Conservation (phyloP, 1,284 basidiomycete species). For the Apiotrichum sp. region DNA sequence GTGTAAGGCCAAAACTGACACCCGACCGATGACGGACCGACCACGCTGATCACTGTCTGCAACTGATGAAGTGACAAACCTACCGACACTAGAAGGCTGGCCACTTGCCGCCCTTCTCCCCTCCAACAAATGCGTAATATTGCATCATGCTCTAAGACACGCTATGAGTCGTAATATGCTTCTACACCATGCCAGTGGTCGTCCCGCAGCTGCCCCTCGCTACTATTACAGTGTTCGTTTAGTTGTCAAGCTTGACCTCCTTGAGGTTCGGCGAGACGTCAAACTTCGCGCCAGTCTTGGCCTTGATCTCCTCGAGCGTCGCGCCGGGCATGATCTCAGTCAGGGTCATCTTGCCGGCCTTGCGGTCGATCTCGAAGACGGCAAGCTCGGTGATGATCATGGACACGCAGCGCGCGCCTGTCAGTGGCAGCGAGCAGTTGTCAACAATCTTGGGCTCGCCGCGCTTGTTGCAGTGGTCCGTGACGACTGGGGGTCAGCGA, state of each 20-base stretch:
- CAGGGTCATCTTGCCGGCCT: slow-evolving; percentile 63
- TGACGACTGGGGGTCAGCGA: slow-evolving; percentile 36
- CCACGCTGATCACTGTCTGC: no score
- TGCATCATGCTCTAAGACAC: background rate
- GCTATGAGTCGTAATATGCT: background rate
- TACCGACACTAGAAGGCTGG: no score
- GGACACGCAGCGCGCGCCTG: slow-evolving; percentile 75
- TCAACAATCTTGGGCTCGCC: slow-evolving; percentile 79
- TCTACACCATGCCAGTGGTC: background rate
- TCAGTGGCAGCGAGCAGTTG: slow-evolving; percentile 76
- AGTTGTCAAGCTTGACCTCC: background rate
- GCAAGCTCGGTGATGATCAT: slow-evolving; percentile 81
- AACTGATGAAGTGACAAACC: no score
- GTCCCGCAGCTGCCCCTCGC: no score
- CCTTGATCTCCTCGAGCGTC: slow-evolving; percentile 67
- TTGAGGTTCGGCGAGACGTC: slow-evolving; percentile 3
- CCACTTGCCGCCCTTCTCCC: no score
- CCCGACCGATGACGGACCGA: no score
- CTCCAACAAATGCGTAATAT: background rate
- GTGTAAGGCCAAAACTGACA: no score
- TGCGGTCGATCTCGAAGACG: slow-evolving; percentile 78
- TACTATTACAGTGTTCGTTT: no score
- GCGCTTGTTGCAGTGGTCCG: slow-evolving; percentile 67
- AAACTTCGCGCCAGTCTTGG: slow-evolving; percentile 63
- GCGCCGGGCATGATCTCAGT: slow-evolving; percentile 75